phyloP scores from a whole-genome alignment of 139 green algal genomes.

The Pleodorina starrii region DNA sequence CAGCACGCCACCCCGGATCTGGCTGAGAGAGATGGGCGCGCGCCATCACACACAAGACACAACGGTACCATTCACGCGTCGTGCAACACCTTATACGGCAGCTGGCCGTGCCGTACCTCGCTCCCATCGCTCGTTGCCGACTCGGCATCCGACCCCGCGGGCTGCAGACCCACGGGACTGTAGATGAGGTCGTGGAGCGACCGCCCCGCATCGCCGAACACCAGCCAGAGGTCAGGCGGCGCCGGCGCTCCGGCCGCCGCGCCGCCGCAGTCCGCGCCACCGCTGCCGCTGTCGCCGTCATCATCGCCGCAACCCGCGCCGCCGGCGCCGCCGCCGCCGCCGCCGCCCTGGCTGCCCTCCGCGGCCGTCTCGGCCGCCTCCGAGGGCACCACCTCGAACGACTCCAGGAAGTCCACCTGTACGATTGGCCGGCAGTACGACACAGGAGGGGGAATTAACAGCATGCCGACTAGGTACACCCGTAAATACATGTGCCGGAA shows the following conservation, averaged over 20 bases:
- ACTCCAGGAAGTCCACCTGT: slow-evolving; percentile 73
- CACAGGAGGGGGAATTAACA: too few relatives aligned
- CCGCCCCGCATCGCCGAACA: slow-evolving; percentile 73
- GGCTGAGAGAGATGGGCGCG: too few relatives aligned
- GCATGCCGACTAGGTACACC: too few relatives aligned
- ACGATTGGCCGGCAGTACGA: too few relatives aligned
- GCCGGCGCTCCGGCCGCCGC: neutral
- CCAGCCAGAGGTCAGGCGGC: slow-evolving; percentile 73
- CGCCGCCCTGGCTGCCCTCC: neutral
- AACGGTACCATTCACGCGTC: too few relatives aligned
- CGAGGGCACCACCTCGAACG: slow-evolving; percentile 45
- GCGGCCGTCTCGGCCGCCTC: neutral
- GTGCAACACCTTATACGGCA: too few relatives aligned
- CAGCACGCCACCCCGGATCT: too few relatives aligned
- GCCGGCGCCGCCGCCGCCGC: neutral
- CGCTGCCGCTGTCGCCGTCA: neutral
- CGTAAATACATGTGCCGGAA: too few relatives aligned
- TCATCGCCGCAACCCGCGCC: neutral
- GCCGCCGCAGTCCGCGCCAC: neutral
- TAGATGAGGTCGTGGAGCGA: slow-evolving; percentile 82
- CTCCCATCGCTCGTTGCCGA: slow-evolving; percentile 30
- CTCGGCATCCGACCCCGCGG: neutral
- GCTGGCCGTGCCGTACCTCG: slow-evolving; percentile 10
- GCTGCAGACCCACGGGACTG: neutral
- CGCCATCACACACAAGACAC: too few relatives aligned